Conservation (phyloP, 257 asterid genomes). For the Ballota nigra region DNA sequence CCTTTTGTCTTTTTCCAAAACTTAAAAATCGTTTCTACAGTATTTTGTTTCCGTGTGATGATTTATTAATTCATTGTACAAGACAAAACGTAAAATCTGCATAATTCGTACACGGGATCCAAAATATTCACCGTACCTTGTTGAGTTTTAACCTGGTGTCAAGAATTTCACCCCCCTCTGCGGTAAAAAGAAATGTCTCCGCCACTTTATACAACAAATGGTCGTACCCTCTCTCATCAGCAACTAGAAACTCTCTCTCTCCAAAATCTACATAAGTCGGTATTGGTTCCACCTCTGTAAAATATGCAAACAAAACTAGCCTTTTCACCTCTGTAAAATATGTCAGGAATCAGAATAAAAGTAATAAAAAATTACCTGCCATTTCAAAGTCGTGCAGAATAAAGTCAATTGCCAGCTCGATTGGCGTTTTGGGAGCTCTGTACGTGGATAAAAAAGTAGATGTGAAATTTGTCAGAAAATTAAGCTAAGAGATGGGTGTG, state of each 20-base stretch:
- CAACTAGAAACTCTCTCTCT: constrained; percentile 76
- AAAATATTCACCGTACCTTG: constrained; percentile 48
- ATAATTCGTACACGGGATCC: background rate
- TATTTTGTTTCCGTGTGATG: constrained; percentile 17
- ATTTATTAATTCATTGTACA: constrained; percentile 14
- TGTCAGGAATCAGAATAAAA: constrained; percentile 5
- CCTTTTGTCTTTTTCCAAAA: constrained; percentile 7
- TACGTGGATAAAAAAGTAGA: background rate
- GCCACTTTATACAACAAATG: constrained; percentile 76
- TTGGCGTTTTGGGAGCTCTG: constrained; percentile 77
- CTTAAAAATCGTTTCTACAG: background rate
- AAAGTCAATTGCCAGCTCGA: constrained; percentile 94
- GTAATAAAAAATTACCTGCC: constrained; percentile 59
- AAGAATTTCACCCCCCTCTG: constrained; percentile 51
- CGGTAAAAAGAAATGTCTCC: constrained; percentile 51
- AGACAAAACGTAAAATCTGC: constrained; percentile 18
- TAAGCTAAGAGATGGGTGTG: background rate
- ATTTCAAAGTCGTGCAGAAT: constrained; percentile 94
- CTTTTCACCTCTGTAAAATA: constrained; percentile 16
- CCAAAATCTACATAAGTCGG: constrained; percentile 89
- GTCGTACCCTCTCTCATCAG: constrained; percentile 93
- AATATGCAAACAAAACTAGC: constrained; percentile 23
- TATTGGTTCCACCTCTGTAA: constrained; percentile 89
- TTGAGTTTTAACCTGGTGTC: constrained; percentile 75
- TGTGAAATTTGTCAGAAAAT: background rate